Conservation (phyloP, 129 eudicot species). For the Oenanthe sinensis region DNA sequence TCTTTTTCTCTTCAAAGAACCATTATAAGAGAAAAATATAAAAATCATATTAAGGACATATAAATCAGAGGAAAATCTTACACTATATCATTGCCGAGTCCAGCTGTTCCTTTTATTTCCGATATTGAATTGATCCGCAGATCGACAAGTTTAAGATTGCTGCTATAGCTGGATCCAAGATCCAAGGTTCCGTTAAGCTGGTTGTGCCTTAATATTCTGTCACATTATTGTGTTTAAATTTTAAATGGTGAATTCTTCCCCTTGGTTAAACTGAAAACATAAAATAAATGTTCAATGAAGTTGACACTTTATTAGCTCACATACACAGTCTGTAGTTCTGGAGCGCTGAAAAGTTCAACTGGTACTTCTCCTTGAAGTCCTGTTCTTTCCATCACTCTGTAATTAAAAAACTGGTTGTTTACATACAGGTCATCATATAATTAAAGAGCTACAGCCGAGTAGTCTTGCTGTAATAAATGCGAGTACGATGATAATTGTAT, state of each 20-base stretch:
- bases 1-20: neutral
- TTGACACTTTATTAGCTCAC: constrained; percentile 10
- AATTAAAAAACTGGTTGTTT: constrained; percentile 10
- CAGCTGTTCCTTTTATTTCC: constrained; percentile 19
- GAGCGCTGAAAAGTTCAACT: constrained; percentile 32
- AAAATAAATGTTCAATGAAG: neutral
- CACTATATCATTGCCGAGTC: constrained; percentile 21
- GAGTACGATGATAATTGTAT: neutral
- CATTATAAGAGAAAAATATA: too few species aligned
- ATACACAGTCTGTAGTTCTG: constrained; percentile 52
- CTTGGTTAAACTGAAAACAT: neutral
- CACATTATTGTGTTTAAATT: constrained; percentile 1
- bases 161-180: constrained; percentile 36
- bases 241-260: neutral
- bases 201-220: constrained; percentile 47
- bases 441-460: neutral
- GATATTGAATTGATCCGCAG: constrained; percentile 39
- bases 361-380: constrained; percentile 53
- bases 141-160: constrained; percentile 42
- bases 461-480: neutral
- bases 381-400: constrained; percentile 50
- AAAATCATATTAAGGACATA: too few species aligned
- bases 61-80: constrained; percentile 19
- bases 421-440: neutral
- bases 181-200: constrained; percentile 43